Conservation (phyloP, 2,329 filamentous ascomycete genomes). For the Alternaria tenuissima region DNA sequence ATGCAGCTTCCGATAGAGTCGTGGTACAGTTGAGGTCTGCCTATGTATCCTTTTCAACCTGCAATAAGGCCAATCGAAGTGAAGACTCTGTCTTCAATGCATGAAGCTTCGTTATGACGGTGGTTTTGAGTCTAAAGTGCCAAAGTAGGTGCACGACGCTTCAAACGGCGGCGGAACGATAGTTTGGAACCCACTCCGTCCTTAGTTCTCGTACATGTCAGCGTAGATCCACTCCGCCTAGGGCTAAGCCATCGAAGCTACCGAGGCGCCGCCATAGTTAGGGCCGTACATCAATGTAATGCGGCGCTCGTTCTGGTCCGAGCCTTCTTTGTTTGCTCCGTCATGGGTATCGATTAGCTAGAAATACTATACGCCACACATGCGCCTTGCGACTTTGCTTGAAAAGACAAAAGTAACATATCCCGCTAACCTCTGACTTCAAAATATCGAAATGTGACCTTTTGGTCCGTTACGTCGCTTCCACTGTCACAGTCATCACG, state of each 20-base stretch:
- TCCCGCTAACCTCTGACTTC: background rate
- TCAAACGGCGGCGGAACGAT: background rate
- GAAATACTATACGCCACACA: background rate
- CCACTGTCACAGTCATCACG: background rate
- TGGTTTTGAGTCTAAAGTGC: background rate
- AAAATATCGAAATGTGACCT: background rate
- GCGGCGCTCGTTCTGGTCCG: no score
- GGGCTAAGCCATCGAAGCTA: background rate
- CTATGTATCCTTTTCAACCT: background rate
- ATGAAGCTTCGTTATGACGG: background rate
- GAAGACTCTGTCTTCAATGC: background rate
- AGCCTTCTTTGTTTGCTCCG: background rate
- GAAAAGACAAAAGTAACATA: background rate
- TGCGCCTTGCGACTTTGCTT: background rate
- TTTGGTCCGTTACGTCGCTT: background rate
- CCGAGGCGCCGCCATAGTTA: background rate
- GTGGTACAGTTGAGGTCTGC: background rate
- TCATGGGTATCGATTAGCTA: background rate
- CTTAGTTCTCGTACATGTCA: background rate
- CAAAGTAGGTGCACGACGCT: background rate
- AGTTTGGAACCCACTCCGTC: background rate
- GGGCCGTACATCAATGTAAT: background rate
- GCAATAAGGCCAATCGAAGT: background rate
- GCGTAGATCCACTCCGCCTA: background rate
- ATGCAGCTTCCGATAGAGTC: background rate